Evolutionary conservation across 345 rosid genomes (phyloP), one percentile per base, ranked within the genome.

Genomic region (Sisymbrium altissimum): DNA sequence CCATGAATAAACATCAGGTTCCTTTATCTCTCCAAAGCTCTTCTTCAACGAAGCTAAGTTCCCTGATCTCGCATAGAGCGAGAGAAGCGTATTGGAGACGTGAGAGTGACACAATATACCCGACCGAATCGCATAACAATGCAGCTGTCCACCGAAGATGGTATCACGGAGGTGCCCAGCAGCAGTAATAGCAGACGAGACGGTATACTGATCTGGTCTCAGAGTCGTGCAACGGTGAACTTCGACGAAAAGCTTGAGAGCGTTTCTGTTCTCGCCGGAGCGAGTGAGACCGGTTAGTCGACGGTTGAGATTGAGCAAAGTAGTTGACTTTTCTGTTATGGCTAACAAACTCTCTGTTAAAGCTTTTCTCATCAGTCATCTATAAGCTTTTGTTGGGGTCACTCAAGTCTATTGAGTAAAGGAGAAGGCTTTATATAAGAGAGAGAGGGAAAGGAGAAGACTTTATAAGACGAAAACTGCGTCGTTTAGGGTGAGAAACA

Each of bases 1-100:
- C 84, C 89, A 82, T 9, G 96, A 86, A 78, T 83, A 86, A 71
- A 73, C 90, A 74, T 89, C 91, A 7, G 91, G 96, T 57, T 75
- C 64, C 12, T 57, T 53, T 7, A 86, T 89, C 66, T 91, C 91
- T 19, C 21, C 45, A 61, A 91, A 91, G 19, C 25, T 77, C 76
- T 80, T 79, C 66, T 83, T 78, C 52, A 83, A 70, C 0, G 85
- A 89, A 61, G 3, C 54, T 19, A 81, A 66, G 52, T 83, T 76
- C 17, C 65, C 73, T 12, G 78, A 58, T 63, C 74, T 87, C 35
- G 84, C 85, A 44, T 86, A 85, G 18, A 89, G 83, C 5, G 81
- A 82, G 35, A 91, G 90, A 45, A 91, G 85, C 58, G 97, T 77
- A 67, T 91, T 91, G 25, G 85, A 59, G 25, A 86, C 88, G 48